Conservation (phyloP, 768 basidiomycete species). For the Melanogaster broomeanus region DNA sequence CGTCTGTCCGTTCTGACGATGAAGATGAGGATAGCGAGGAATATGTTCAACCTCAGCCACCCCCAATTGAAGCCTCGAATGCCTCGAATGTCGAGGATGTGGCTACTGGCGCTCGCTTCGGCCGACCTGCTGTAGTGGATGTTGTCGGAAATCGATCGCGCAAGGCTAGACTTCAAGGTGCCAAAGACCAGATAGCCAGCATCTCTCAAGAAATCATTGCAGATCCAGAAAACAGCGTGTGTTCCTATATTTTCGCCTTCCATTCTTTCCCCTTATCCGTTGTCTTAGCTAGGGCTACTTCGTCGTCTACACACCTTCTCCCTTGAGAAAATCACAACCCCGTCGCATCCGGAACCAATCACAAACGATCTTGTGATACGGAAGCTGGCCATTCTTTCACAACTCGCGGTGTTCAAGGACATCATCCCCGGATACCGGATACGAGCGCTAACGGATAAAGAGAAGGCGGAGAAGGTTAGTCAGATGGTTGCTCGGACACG, state of each 20-base stretch:
- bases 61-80: slow-evolving; percentile 24
- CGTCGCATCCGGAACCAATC: slow-evolving; percentile 68
- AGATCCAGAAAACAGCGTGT: slow-evolving; percentile 93
- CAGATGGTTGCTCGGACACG: slow-evolving; percentile 88
- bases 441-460: slow-evolving; percentile 84
- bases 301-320: slow-evolving; percentile 89
- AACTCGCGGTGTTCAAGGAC: slow-evolving; percentile 94
- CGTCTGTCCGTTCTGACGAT: slow-evolving; percentile 22
- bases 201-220: slow-evolving; percentile 93
- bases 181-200: slow-evolving; percentile 92
- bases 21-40: slow-evolving; percentile 38
- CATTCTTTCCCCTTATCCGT: slow-evolving; percentile 13
- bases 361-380: slow-evolving; percentile 81
- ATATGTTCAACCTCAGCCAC: slow-evolving; percentile 32
- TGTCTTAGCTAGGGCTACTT: slow-evolving; percentile 76
- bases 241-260: slow-evolving; percentile 28
- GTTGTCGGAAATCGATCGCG: slow-evolving; percentile 69
- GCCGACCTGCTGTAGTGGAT: slow-evolving; percentile 76
- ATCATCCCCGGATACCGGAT: slow-evolving; percentile 96
- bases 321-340: slow-evolving; percentile 69
- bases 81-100: slow-evolving; percentile 60
- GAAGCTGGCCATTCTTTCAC: slow-evolving; percentile 85
- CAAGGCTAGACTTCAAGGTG: slow-evolving; percentile 65
- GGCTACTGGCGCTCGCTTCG: slow-evolving; percentile 83
- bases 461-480: slow-evolving; percentile 91